Evolutionary conservation across 2,329 filamentous ascomycete genomes (phyloP), one percentile per base, ranked within the genome.

Genomic region (Epichloe typhina): DNA sequence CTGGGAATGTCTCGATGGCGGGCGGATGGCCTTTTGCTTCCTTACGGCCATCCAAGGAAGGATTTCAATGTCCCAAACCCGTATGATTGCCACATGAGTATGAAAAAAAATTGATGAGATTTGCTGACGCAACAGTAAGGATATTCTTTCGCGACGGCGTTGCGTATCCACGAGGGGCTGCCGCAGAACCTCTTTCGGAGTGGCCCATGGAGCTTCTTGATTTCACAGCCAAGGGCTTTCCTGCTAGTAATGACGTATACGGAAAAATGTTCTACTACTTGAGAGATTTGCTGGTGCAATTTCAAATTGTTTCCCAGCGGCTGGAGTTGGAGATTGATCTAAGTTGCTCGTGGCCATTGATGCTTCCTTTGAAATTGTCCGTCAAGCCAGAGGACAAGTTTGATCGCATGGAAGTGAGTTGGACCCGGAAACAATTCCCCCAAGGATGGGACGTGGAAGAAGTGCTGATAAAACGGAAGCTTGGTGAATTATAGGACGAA

Each of bases 191-290:
- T 5, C 52, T 64, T 11, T 46, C 53, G 0, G 62, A 64, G 41
- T 64, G 62, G 61, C 56, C 61, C 2, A 61, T 62, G 52, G 56
- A 57, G 37, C 26, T 62, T 2, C 50, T 61, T 9, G 58, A 61
- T 11, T 52, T 55, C 23, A 3, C 33, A 4, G 5, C 40, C 23
- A 6, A 47, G 0, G 50, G 37, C 12, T 52, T 53, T 11, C 50
- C 52, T 17, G 55, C 59, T 1, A 23, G 41, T 11, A 58, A 60
- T 9, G 62, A 63, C 44, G 53, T 59, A 4, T 63, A 63, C 47
- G 61, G 62, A 23, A 62, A 61, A 49, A 56, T 62, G 56, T 61
- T 58, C 12, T 59, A 56, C 50, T 63, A 59, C n/a, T 44, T 64
- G 4, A 55, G 58, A 15, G 42, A 56, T 21, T 13, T 57, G 36